These are phyloP conservation scores for Pogostemon cablin DNA, from an alignment of 257 asterid species.

Conservation along the genomic window DNA sequence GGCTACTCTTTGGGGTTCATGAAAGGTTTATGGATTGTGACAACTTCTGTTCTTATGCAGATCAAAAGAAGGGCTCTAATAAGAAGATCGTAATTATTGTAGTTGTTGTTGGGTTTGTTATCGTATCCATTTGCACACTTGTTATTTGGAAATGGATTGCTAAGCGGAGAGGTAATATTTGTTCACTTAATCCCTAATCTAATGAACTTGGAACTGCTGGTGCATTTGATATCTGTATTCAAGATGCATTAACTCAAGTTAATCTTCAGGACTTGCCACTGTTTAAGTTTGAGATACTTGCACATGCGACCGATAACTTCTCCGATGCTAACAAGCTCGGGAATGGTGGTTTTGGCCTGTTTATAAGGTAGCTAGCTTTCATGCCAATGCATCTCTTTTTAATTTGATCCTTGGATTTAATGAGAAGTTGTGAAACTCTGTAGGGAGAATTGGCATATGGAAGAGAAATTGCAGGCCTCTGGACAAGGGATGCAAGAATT, in stretches of 20 bases:
- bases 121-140: conserved; percentile 27
- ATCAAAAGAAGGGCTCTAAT: not conserved
- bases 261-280: conserved; percentile 1
- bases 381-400: not conserved
- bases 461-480: conserved; percentile 2
- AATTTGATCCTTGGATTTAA: not conserved
- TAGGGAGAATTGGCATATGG: not conserved
- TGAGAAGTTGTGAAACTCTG: not conserved
- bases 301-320: not conserved
- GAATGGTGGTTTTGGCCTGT: conserved; percentile 4
- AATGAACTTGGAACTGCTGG: not conserved
- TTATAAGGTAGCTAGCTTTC: not conserved
- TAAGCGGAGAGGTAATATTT: conserved; percentile 46
- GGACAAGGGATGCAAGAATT: conserved; percentile 14
- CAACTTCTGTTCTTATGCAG: conserved; percentile 31
- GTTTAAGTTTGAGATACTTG: not conserved
- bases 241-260: not conserved
- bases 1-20: not conserved
- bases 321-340: conserved; percentile 3
- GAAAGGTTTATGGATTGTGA: not conserved
- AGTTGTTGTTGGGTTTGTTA: conserved; percentile 29
- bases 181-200: not conserved
- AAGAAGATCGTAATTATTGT: conserved; percentile 29
- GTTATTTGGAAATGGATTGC: conserved; percentile 42
- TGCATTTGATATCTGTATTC: not conserved